A percentile compares a stretch with the other conserved stretches of the same genome.
Conservation (phyloP, 306 rosid genomes). For the Crotalaria pallida region DNA sequence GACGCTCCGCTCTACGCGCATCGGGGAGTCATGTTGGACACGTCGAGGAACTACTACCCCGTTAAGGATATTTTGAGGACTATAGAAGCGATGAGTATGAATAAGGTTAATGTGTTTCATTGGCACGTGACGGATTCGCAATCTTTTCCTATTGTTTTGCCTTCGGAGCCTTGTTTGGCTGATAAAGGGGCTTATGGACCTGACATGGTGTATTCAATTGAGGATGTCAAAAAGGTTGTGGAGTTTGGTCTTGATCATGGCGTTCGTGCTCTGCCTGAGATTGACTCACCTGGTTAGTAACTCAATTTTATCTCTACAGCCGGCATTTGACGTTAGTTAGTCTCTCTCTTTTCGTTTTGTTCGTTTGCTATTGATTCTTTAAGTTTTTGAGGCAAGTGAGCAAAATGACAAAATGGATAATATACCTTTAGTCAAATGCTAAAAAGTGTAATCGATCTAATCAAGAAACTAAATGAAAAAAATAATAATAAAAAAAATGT, state of each 20-base stretch:
- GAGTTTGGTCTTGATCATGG: conserved; percentile 71
- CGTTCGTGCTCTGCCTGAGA: conserved; percentile 77
- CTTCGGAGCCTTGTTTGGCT: conserved; percentile 70
- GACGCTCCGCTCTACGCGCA: conserved; percentile 57
- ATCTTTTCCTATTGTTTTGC: conserved; percentile 66
- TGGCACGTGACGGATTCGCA: conserved; percentile 91
- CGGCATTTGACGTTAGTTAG: neutral
- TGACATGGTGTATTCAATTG: conserved; percentile 55
- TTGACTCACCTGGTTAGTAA: conserved; percentile 75
- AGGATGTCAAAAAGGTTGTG: conserved; percentile 54
- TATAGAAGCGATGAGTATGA: conserved; percentile 61
- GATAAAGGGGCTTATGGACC: conserved; percentile 66
- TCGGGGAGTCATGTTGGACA: conserved; percentile 65
- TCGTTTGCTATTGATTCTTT: too few species aligned
- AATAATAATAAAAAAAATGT: too few species aligned
- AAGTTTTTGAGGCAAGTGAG: too few species aligned
- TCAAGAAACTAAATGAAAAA: too few species aligned
- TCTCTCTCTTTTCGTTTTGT: too few species aligned
- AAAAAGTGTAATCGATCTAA: too few species aligned
- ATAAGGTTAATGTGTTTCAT: conserved; percentile 80
- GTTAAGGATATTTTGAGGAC: conserved; percentile 61
- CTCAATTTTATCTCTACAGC: neutral
- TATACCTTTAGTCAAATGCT: too few species aligned
- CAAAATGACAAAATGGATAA: too few species aligned
- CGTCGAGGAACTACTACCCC: conserved; percentile 68